These are phyloP conservation scores for Mastigamoeba balamuthi DNA, from an alignment of 78 protist genomes.

Conservation along the genomic window DNA sequence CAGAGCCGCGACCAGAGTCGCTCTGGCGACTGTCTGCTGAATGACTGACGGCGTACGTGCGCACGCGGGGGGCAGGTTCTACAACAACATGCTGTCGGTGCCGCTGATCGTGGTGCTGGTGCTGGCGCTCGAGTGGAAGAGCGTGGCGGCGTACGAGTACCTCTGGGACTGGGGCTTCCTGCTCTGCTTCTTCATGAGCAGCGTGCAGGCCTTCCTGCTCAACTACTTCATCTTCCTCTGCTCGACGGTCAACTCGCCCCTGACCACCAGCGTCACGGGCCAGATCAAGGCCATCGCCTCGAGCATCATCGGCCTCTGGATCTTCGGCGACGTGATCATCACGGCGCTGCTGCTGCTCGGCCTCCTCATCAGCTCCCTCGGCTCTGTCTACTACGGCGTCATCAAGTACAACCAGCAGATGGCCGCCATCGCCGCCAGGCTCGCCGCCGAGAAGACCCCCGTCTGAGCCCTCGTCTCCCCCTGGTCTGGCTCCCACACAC, in stretches of 20 bases:
- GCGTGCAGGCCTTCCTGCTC: constrained; percentile 48
- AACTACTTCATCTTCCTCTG: constrained; percentile 59
- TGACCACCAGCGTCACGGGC: constrained; percentile 59
- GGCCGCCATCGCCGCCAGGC: no score
- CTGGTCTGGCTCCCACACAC: no score
- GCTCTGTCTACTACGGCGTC: constrained; percentile 41
- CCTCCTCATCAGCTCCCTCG: constrained; percentile 22
- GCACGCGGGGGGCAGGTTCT: no score
- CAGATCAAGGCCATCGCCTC: constrained; percentile 46
- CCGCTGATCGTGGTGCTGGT: constrained; percentile 34
- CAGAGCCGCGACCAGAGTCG: no score
- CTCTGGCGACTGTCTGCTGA: no score
- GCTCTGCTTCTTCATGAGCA: constrained; percentile 52
- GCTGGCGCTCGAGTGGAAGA: constrained; percentile 17
- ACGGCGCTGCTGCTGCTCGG: constrained; percentile 18
- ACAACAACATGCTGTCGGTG: constrained; percentile 44
- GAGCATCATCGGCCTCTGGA: constrained; percentile 49
- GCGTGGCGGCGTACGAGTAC: not conserved
- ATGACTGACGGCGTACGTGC: no score
- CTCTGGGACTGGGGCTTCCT: constrained; percentile 32
- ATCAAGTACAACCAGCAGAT: constrained; percentile 43
- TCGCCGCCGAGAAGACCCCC: no score
- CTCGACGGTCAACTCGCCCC: constrained; percentile 53
- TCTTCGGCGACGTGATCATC: constrained; percentile 44
- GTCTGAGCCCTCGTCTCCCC: no score